Base-by-base conservation (phyloP, 1,284 basidiomycete genomes). In the Marasmius sp. region DNA sequence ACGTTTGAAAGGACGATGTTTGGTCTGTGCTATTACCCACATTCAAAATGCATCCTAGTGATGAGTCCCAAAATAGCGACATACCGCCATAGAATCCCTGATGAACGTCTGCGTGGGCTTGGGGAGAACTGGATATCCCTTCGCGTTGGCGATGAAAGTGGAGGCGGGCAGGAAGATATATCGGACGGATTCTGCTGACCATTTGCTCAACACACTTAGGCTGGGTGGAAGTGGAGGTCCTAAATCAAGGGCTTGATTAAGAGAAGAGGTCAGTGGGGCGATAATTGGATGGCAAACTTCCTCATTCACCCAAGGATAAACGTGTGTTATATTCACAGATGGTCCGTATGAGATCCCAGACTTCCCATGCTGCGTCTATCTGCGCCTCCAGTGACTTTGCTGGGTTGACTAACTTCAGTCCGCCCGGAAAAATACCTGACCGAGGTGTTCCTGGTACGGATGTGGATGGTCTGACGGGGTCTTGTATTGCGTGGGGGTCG, bases 91-190 rank as follows among this genome's bases (percentile, higher is more conserved):
- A 76, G 92, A 88, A 65, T 93, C 88, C 63, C 91, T 88, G 57
- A 97, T 84, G 77, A 98, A 97, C 0, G 84, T 83, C 70, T 98
- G 96, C 5, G 92, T 91, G 14, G 88, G 88, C 77, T 98, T 99
- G 18, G 93, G 92, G 14, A 99, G 83, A 1, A 99, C 97, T 0
- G 97, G 97, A 73, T 97, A 99, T 3, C 95, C 97, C 76, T 98
- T 97, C 38, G 90, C 87, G 74, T 99, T 99, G 11, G 95, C 89
- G 66, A 99, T 95, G 75, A 98, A 99, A 10, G 93, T 86, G 4
- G 89, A 87, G 1, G 94, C 89, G 3, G 97, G 96, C 1, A 99
- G 79, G 77, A 93, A 94, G 60, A 99, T 83, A 70, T 94, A 85
- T 53, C 88, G 85, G 6, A 97, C 88, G 1, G 95, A 93, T 75